Conservation (phyloP, 805 yeast genomes). For the Cyberlindnera saturnus region DNA sequence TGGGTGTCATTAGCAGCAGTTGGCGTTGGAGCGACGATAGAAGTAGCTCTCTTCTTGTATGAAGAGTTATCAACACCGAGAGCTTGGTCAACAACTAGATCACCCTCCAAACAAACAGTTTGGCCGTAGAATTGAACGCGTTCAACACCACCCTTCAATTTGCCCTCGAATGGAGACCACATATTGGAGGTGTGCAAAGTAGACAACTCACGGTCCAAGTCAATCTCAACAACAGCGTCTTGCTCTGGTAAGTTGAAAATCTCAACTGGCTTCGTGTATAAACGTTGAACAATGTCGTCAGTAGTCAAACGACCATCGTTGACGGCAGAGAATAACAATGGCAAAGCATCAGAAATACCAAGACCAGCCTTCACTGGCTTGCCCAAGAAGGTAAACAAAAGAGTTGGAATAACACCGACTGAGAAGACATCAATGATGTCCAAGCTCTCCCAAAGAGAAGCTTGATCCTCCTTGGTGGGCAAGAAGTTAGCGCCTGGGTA, state of each 20-base stretch:
- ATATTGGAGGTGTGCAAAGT: constrained; percentile 33
- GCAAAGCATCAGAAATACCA: constrained; percentile 76
- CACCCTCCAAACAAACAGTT: constrained; percentile 83
- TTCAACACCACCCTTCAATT: constrained; percentile 77
- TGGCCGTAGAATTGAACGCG: constrained; percentile 75
- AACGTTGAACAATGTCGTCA: constrained; percentile 62
- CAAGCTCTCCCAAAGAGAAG: constrained; percentile 73
- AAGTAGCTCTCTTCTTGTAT: constrained; percentile 23
- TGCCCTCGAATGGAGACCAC: constrained; percentile 54
- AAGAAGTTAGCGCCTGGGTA: constrained; percentile 66
- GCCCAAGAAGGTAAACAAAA: constrained; percentile 61
- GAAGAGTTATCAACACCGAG: constrained; percentile 42
- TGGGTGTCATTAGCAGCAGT: constrained; percentile 23
- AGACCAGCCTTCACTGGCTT: constrained; percentile 59
- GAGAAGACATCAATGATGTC: constrained; percentile 79
- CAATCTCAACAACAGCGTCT: constrained; percentile 74
- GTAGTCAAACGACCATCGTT: constrained; percentile 64
- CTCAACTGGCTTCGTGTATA: constrained; percentile 75
- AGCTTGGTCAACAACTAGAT: constrained; percentile 52
- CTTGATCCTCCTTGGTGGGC: constrained; percentile 78
- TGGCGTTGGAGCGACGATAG: constrained; percentile 20
- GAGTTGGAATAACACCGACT: constrained; percentile 72
- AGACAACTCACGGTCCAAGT: constrained; percentile 62
- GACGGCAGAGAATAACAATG: constrained; percentile 77
- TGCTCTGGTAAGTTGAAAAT: constrained; percentile 82